A percentile compares a stretch with the other conserved stretches of the same genome.
Conservation (phyloP, 176 grass and related monocot species). For the Cenchrus americanus region DNA sequence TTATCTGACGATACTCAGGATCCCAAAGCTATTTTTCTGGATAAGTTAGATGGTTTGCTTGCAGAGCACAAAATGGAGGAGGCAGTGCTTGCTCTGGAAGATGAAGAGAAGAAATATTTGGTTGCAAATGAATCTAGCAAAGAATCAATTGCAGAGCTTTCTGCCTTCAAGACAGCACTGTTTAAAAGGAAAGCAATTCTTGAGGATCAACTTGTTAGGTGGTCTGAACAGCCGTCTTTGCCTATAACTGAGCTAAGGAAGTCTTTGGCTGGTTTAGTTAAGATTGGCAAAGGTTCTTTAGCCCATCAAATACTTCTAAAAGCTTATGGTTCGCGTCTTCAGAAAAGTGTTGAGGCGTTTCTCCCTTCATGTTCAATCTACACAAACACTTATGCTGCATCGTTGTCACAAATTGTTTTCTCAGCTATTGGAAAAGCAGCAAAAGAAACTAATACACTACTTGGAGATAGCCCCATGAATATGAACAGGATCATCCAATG, state of each 20-base stretch:
- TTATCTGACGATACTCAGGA: conserved; percentile 59
- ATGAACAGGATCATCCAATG: conserved; percentile 78
- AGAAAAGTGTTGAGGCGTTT: conserved; percentile 80
- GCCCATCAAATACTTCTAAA: conserved; percentile 86
- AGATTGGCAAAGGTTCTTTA: conserved; percentile 78
- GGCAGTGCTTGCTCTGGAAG: conserved; percentile 61
- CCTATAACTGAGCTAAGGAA: conserved; percentile 73
- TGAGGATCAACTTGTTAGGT: conserved; percentile 76
- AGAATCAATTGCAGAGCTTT: conserved; percentile 60
- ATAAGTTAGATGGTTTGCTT: conserved; percentile 75
- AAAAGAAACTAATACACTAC: conserved; percentile 73
- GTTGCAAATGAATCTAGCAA: conserved; percentile 47
- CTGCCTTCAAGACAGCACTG: conserved; percentile 62
- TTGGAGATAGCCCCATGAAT: conserved; percentile 69
- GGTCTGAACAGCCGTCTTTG: conserved; percentile 75
- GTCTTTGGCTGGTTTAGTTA: conserved; percentile 72
- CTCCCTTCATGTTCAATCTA: conserved; percentile 83
- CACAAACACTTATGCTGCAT: conserved; percentile 83
- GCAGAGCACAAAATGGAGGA: conserved; percentile 89
- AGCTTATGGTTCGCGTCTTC: conserved; percentile 67
- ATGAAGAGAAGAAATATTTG: conserved; percentile 71
- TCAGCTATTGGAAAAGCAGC: conserved; percentile 74
- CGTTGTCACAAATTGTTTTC: conserved; percentile 86
- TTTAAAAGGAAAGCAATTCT: conserved; percentile 73
- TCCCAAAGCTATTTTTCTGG: conserved; percentile 67